Evolutionary conservation across 176 grass and related monocot genomes (phyloP).

Genomic region (Canna indica): DNA sequence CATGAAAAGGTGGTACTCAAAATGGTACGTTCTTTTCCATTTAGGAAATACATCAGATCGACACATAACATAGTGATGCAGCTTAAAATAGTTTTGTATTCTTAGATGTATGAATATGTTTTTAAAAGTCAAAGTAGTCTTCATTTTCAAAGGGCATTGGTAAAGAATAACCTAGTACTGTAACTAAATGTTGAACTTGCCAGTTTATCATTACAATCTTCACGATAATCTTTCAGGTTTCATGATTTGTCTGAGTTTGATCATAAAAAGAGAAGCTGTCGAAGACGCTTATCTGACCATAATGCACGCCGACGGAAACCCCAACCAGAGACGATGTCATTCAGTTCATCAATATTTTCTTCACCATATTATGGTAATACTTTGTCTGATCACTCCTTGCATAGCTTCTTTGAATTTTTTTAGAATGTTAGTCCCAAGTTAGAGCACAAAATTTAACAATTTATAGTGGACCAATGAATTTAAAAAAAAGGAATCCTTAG

Average conservation of each 20-base stretch:
- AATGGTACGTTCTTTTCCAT: too few species aligned
- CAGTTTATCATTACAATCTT: too few species aligned
- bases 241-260: slow-evolving; percentile 23
- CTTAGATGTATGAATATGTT: too few species aligned
- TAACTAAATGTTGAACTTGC: too few species aligned
- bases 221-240: slow-evolving; percentile 3
- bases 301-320: slow-evolving; percentile 21
- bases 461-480: background rate
- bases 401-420: background rate
- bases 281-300: slow-evolving; percentile 16
- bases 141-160: too few species aligned
- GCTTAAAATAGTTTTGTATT: too few species aligned
- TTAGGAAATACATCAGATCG: too few species aligned
- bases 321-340: slow-evolving; percentile 11
- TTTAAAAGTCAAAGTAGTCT: too few species aligned
- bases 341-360: slow-evolving; percentile 3
- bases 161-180: too few species aligned
- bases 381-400: background rate
- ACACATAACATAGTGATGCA: too few species aligned
- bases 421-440: background rate
- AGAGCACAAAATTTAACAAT: background rate
- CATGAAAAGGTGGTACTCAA: background rate
- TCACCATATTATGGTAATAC: slow-evolving; percentile 8
- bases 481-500: too few species aligned
- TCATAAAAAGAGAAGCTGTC: slow-evolving; percentile 15